Percentiles rank a stretch among this genome's conserved stretches.
Conservation (phyloP, 2,329 filamentous ascomycete genomes). For the Arachnomyces sp. region DNA sequence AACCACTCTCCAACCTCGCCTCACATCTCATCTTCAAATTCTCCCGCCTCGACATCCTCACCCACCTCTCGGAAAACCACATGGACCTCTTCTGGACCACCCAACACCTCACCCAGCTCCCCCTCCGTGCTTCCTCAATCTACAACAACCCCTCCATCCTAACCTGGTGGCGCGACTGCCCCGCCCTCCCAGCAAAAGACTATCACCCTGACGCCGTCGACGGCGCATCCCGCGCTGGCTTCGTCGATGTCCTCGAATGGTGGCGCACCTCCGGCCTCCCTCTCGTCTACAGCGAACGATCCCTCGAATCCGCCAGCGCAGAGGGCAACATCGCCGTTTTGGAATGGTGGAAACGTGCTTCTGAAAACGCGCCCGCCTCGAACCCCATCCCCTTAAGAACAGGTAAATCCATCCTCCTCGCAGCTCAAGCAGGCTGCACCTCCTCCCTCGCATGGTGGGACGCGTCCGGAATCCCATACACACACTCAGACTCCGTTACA, state of each 20-base stretch:
- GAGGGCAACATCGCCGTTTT: conserved; percentile 79
- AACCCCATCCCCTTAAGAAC: conserved; percentile 58
- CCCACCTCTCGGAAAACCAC: conserved; percentile 58
- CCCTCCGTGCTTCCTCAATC: conserved; percentile 78
- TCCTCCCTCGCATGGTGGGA: conserved; percentile 84
- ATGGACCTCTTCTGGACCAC: conserved; percentile 77
- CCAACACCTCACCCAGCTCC: conserved; percentile 70
- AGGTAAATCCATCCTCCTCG: conserved; percentile 74
- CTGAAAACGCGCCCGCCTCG: conserved; percentile 47
- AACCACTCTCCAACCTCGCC: conserved; percentile 68
- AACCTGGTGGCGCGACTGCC: conserved; percentile 82
- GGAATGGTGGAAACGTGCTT: conserved; percentile 83
- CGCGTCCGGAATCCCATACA: conserved; percentile 66
- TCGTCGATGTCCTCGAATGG: conserved; percentile 79
- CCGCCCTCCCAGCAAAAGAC: conserved; percentile 74
- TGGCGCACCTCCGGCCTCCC: conserved; percentile 76
- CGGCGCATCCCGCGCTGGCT: conserved; percentile 76
- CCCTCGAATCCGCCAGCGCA: conserved; percentile 77
- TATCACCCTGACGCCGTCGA: conserved; percentile 81
- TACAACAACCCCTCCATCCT: conserved; percentile 78
- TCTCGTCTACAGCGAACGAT: conserved; percentile 76
- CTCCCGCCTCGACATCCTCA: conserved; percentile 68
- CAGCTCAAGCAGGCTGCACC: conserved; percentile 71
- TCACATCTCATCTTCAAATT: conserved; percentile 91
- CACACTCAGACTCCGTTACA: conserved; percentile 71